Evolutionary conservation across 805 yeast genomes (phyloP).

Genomic region (Geotrichum ghanense): DNA sequence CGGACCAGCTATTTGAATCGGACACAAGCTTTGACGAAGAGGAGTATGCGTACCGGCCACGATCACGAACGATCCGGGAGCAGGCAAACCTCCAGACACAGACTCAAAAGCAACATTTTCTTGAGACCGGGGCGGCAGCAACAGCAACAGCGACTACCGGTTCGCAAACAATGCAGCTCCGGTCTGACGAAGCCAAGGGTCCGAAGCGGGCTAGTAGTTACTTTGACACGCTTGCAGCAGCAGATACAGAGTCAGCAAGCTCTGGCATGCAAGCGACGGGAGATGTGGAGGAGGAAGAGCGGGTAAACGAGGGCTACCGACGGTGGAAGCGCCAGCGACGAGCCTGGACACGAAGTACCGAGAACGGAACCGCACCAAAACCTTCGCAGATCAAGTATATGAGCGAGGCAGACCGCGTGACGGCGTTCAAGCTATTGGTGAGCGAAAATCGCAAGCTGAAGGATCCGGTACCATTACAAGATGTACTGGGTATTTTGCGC

Average conservation of each 20-base stretch:
- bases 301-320: conserved; percentile 41
- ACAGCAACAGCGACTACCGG: no score
- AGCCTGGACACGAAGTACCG: conserved; percentile 41
- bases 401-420: conserved; percentile 24
- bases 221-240: background rate
- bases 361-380: conserved; percentile 13
- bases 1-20: background rate
- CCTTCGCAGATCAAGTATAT: conserved; percentile 19
- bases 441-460: conserved; percentile 58
- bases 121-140: no score
- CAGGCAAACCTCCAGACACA: no score
- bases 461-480: conserved; percentile 61
- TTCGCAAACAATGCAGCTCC: no score
- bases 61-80: no score
- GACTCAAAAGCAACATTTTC: no score
- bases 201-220: no score
- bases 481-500: conserved; percentile 58
- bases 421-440: conserved; percentile 57
- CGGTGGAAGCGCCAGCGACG: conserved; percentile 63
- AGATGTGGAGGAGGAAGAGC: conserved; percentile 22
- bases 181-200: no score
- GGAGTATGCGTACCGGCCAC: background rate
- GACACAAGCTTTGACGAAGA: background rate
- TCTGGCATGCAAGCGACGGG: background rate
- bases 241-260: background rate